Evolutionary conservation across 2,329 filamentous ascomycete genomes (phyloP).

Genomic region (Pseudofabraea citricarpa): DNA sequence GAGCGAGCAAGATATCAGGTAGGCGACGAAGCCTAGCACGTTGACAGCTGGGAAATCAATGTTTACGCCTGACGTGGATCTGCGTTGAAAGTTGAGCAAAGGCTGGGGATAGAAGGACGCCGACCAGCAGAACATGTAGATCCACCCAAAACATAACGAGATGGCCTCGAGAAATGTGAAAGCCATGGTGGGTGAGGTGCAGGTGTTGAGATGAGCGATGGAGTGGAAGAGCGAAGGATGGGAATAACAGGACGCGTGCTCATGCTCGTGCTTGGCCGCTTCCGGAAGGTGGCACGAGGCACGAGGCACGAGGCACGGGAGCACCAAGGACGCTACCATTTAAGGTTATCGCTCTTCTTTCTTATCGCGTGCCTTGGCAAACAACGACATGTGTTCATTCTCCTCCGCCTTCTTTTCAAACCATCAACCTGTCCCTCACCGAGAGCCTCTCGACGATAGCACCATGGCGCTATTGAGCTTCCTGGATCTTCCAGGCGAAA

Average conservation of each 20-base stretch:
- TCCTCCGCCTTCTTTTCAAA: not conserved
- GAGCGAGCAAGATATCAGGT: conserved; percentile 67
- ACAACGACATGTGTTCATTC: not conserved
- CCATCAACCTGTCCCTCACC: not conserved
- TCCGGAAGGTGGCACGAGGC: too few relatives aligned
- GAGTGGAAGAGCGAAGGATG: not conserved
- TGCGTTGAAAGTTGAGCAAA: conserved; percentile 70
- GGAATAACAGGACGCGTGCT: too few relatives aligned
- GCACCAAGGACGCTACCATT: not conserved
- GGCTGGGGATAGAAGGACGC: conserved; percentile 91
- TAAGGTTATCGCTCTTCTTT: not conserved
- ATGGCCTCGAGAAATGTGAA: conserved; percentile 40
- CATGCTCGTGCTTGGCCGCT: too few relatives aligned
- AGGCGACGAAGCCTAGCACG: conserved; percentile 64
- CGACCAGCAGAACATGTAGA: conserved; percentile 76
- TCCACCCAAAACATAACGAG: conserved; percentile 65
- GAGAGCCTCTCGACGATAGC: not conserved
- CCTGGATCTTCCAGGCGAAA: conserved; percentile 48
- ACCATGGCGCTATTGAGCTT: conserved; percentile 16
- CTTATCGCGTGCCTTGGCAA: conserved; percentile 2
- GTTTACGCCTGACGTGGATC: conserved; percentile 76
- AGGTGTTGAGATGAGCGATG: not conserved
- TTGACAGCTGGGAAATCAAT: conserved; percentile 85
- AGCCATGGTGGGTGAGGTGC: conserved; percentile 16
- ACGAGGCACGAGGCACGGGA: not conserved